phyloP scores from a whole-genome alignment of 345 rosid genomes.

The Eucalyptus shirleyi region DNA sequence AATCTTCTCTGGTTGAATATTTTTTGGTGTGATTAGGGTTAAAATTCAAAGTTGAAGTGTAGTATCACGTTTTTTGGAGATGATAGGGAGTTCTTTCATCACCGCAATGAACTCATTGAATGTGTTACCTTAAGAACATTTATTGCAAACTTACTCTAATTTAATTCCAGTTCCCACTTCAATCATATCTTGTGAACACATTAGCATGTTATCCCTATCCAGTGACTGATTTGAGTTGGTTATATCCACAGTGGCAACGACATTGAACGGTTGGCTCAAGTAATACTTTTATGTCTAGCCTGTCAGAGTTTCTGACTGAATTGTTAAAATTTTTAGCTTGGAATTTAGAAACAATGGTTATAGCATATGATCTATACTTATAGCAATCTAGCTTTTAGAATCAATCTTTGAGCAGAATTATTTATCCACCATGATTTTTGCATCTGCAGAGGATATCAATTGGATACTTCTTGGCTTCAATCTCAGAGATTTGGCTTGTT shows the following conservation, averaged over 20 bases:
- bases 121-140: background rate
- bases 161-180: background rate
- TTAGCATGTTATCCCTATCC: background rate
- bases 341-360: background rate
- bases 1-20: background rate
- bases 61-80: background rate
- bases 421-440: background rate
- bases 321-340: background rate
- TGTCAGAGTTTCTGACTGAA: background rate
- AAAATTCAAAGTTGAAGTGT: background rate
- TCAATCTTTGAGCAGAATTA: background rate
- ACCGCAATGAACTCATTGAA: background rate
- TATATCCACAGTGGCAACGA: background rate
- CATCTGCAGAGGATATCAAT: conserved; percentile 48
- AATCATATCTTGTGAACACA: background rate
- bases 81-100: background rate
- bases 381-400: background rate
- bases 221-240: background rate
- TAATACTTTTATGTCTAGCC: background rate
- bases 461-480: conserved; percentile 45
- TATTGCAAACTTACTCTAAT: background rate
- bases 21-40: background rate
- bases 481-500: conserved; percentile 54
- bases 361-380: background rate
- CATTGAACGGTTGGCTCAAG: background rate